Evolutionary conservation across 2,329 filamentous ascomycete genomes (phyloP).

Genomic region (Clarireedia homoeocarpa): DNA sequence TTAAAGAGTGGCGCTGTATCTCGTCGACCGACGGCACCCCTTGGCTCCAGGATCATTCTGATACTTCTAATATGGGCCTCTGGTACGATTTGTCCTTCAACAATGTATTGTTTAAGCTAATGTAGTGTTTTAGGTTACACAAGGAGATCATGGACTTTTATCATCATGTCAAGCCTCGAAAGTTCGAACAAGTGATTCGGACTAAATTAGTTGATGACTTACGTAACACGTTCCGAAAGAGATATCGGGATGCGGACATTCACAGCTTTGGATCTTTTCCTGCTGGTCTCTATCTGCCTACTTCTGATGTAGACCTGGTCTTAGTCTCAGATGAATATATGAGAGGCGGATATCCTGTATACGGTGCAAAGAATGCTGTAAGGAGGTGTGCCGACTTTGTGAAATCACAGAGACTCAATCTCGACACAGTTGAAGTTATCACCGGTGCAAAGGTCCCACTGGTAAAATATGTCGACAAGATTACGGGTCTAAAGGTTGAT

Average conservation of each 20-base stretch:
- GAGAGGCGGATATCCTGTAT: conserved; percentile 40
- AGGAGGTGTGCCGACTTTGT: conserved; percentile 57
- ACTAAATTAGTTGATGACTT: conserved; percentile 64
- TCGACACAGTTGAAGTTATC: conserved; percentile 60
- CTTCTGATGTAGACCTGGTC: conserved; percentile 91
- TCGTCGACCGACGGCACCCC: conserved; percentile 43
- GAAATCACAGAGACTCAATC: conserved; percentile 46
- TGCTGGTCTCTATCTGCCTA: conserved; percentile 65
- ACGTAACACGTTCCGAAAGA: conserved; percentile 46
- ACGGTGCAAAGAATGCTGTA: conserved; percentile 33
- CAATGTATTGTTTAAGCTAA: conserved; percentile 13
- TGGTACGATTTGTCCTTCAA: conserved; percentile 39
- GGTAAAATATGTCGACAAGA: conserved; percentile 77
- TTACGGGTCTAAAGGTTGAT: conserved; percentile 78
- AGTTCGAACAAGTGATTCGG: conserved; percentile 72
- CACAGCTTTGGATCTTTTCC: conserved; percentile 89
- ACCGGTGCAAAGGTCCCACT: conserved; percentile 76
- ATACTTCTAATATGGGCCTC: conserved; percentile 43
- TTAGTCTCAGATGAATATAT: conserved; percentile 58
- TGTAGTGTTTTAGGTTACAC: conserved; percentile 54
- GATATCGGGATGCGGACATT: conserved; percentile 52
- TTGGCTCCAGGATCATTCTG: conserved; percentile 55
- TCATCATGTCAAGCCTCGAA: conserved; percentile 67
- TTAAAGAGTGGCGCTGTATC: conserved; percentile 35
- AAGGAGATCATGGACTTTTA: conserved; percentile 89